Conservation (phyloP, 345 rosid species). For the Corchorus olitorius region DNA sequence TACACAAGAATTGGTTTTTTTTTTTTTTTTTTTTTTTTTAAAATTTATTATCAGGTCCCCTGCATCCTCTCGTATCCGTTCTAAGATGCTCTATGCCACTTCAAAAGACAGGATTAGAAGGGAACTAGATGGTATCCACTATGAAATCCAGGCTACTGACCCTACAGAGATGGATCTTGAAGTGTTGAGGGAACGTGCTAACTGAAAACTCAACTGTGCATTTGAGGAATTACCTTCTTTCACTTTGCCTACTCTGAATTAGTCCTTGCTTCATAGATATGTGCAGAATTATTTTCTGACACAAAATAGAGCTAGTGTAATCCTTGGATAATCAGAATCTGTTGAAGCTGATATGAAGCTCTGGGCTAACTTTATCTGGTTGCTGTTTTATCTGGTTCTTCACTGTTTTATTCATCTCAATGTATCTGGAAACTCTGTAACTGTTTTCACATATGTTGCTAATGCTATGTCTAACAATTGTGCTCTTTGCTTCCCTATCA, state of each 20-base stretch:
- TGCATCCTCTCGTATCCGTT: slow-evolving; percentile 57
- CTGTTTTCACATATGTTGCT: neutral
- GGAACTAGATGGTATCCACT: slow-evolving; percentile 80
- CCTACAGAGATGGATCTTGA: slow-evolving; percentile 82
- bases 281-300: slow-evolving; percentile 19
- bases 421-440: neutral
- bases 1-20: neutral
- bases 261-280: slow-evolving; percentile 17
- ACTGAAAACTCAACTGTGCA: slow-evolving; percentile 27
- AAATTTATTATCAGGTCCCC: slow-evolving; percentile 84
- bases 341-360: slow-evolving; percentile 26
- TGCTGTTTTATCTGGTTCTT: neutral
- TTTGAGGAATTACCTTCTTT: neutral
- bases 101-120: slow-evolving; percentile 67
- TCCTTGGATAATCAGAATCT: slow-evolving; percentile 25
- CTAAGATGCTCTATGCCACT: slow-evolving; percentile 79
- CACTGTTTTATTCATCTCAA: neutral
- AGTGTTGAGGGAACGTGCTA: slow-evolving; percentile 64
- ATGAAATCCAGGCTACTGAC: slow-evolving; percentile 86
- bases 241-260: slow-evolving; percentile 14
- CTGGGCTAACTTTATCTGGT: slow-evolving; percentile 12
- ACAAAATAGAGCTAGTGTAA: neutral
- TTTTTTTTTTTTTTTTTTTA: no score
- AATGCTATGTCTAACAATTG: neutral
- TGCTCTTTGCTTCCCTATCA: neutral